Conservation (phyloP, 2,329 filamentous ascomycete genomes). For the Ceratocystis smalleyi region DNA sequence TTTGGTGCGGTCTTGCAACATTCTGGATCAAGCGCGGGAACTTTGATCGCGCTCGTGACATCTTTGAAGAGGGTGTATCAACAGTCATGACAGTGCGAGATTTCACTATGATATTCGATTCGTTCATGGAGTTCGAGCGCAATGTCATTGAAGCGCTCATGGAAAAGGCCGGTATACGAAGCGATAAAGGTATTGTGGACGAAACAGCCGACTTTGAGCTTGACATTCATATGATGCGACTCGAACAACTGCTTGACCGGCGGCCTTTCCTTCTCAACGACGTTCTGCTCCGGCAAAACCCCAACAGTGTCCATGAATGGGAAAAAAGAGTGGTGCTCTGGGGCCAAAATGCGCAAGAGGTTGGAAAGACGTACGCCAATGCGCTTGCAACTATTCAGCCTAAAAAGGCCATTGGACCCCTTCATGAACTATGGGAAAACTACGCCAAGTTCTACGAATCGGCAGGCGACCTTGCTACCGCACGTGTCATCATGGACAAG, state of each 20-base stretch:
- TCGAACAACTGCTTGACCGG: conserved; percentile 95
- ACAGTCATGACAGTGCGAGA: conserved; percentile 98
- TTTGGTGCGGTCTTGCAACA: conserved; percentile 88
- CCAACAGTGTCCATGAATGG: conserved; percentile 92
- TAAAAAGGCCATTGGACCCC: conserved; percentile 84
- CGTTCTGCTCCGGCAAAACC: conserved; percentile 85
- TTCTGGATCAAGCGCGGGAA: conserved; percentile 92
- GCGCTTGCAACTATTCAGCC: conserved; percentile 87
- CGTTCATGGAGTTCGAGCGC: conserved; percentile 93
- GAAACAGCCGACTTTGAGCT: conserved; percentile 83
- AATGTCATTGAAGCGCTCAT: conserved; percentile 83
- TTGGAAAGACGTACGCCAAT: conserved; percentile 86
- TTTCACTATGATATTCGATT: conserved; percentile 91
- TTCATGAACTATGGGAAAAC: conserved; percentile 89
- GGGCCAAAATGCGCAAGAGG: conserved; percentile 81
- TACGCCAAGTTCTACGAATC: conserved; percentile 96
- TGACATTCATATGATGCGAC: conserved; percentile 93
- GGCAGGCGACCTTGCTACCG: conserved; percentile 68
- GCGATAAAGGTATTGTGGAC: conserved; percentile 63
- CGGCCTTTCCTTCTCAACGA: conserved; percentile 93
- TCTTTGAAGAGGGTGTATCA: conserved; percentile 91
- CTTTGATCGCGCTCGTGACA: conserved; percentile 81
- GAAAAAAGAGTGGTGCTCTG: conserved; percentile 90
- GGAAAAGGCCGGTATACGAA: conserved; percentile 65
- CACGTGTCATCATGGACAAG: conserved; percentile 90